Conservation (phyloP, 2,329 filamentous ascomycete genomes). For the Penicillium sp. region DNA sequence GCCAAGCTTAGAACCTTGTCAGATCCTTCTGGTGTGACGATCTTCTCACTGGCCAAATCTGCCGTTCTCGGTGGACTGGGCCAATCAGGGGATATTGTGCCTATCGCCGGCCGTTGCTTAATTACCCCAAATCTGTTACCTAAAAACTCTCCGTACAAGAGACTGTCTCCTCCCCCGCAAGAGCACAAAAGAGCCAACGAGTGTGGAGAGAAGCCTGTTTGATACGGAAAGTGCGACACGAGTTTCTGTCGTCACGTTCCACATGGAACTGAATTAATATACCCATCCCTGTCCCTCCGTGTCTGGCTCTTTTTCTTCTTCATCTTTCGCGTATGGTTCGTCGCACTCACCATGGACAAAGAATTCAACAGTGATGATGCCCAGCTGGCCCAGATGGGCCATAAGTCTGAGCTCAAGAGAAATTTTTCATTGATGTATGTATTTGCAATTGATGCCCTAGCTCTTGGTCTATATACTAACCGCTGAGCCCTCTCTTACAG, state of each 20-base stretch:
- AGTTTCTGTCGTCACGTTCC: slow-evolving; percentile 13
- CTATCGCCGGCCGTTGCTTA: slow-evolving; percentile 11
- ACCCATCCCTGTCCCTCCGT: not conserved
- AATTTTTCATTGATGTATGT: slow-evolving; percentile 53
- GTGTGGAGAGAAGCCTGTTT: slow-evolving; percentile 6
- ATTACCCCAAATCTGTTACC: slow-evolving; percentile 27
- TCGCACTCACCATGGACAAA: slow-evolving; percentile 15
- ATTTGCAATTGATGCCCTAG: not conserved
- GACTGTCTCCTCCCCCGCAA: slow-evolving; percentile 12
- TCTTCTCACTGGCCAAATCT: slow-evolving; percentile 11
- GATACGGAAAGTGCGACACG: slow-evolving; percentile 18
- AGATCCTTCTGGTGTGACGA: slow-evolving; percentile 3
- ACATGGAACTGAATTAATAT: slow-evolving; percentile 3
- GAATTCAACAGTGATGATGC: slow-evolving; percentile 43
- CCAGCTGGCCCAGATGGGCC: slow-evolving; percentile 54
- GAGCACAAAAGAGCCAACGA: slow-evolving; percentile 2
- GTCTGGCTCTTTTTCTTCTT: not conserved
- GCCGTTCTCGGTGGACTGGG: slow-evolving; percentile 12
- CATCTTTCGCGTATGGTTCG: slow-evolving; percentile 3
- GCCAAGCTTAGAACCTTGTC: not conserved
- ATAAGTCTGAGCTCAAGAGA: slow-evolving; percentile 56
- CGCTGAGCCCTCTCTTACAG: slow-evolving; percentile 15
- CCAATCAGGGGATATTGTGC: slow-evolving; percentile 13
- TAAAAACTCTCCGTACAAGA: slow-evolving; percentile 15
- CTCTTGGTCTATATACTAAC: slow-evolving; percentile 11